Evolutionary conservation across 306 rosid genomes (phyloP).

Genomic region (Dalbergia cultrata): DNA sequence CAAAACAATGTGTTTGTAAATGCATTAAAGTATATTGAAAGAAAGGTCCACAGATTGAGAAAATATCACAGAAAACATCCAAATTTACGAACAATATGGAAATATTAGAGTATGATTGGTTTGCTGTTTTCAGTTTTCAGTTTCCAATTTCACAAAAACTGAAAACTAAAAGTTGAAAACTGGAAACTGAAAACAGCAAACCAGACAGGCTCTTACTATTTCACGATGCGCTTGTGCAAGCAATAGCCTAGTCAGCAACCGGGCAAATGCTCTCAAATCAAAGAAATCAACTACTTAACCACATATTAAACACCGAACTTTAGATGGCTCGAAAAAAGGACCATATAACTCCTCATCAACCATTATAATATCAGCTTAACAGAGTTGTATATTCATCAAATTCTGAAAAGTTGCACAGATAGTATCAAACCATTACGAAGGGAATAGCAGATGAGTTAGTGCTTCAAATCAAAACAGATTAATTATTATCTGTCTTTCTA

Average conservation of each 20-base stretch:
- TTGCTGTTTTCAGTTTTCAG: too few species aligned
- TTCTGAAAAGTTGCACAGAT: not conserved
- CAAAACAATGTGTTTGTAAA: conserved; percentile 8
- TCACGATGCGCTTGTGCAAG: not conserved
- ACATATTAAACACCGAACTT: not conserved
- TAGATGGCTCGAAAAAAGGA: not conserved
- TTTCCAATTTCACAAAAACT: too few species aligned
- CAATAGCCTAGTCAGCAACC: not conserved
- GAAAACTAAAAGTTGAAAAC: too few species aligned
- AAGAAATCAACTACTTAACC: conserved; percentile 4
- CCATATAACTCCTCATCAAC: not conserved
- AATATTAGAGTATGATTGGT: too few species aligned
- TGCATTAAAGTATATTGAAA: conserved; percentile 16
- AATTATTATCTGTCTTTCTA: not conserved
- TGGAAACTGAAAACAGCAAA: too few species aligned
- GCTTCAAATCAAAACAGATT: not conserved
- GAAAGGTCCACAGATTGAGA: not conserved
- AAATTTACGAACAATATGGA: not conserved
- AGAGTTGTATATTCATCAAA: not conserved
- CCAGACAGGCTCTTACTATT: too few species aligned
- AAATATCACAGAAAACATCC: conserved; percentile 6
- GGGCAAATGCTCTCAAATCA: not conserved
- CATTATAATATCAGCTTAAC: conserved; percentile 12
- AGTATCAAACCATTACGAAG: conserved; percentile 9
- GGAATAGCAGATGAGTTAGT: not conserved